A percentile compares a stretch with the other conserved stretches of the same genome.
Conservation (phyloP, 2,329 filamentous ascomycete genomes). For the Thielaviopsis punctulata region DNA sequence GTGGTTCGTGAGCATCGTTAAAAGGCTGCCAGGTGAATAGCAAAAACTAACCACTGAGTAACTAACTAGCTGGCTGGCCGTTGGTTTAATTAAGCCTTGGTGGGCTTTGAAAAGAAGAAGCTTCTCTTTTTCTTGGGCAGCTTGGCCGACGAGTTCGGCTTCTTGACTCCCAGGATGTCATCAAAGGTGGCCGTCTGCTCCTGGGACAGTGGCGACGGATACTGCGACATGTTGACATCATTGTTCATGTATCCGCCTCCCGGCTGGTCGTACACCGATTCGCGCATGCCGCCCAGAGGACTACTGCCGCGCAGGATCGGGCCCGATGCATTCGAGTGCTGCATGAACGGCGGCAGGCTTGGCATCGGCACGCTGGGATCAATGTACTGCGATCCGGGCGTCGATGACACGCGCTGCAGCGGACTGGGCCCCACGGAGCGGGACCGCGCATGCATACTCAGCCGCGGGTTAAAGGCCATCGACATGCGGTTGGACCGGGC, state of each 20-base stretch:
- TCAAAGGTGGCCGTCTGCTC: conserved; percentile 26
- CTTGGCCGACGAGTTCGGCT: conserved; percentile 16
- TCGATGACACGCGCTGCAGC: conserved; percentile 1
- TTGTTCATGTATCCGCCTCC: conserved; percentile 6
- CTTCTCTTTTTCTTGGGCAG: conserved; percentile 24
- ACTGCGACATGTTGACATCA: conserved; percentile 12
- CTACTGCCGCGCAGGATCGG: conserved; percentile 13
- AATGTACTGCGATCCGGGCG: background rate
- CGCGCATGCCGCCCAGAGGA: conserved; percentile 17
- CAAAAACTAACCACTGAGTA: conserved; percentile 6
- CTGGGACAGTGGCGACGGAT: conserved; percentile 15
- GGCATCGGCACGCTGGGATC: conserved; percentile 7
- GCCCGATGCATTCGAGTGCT: conserved; percentile 4
- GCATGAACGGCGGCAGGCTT: background rate
- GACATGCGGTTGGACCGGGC: conserved; percentile 5
- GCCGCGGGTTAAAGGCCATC: conserved; percentile 1
- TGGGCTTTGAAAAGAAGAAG: conserved; percentile 19
- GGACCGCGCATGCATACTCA: conserved; percentile 8
- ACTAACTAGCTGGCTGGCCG: background rate
- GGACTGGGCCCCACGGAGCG: conserved; percentile 8
- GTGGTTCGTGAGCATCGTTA: conserved; percentile 11
- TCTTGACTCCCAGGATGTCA: conserved; percentile 26
- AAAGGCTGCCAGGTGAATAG: conserved; percentile 1
- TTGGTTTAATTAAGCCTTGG: background rate
- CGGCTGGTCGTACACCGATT: conserved; percentile 17